phyloP scores from a whole-genome alignment of 2,329 filamentous ascomycete genomes.

The Verticillium klebahnii region DNA sequence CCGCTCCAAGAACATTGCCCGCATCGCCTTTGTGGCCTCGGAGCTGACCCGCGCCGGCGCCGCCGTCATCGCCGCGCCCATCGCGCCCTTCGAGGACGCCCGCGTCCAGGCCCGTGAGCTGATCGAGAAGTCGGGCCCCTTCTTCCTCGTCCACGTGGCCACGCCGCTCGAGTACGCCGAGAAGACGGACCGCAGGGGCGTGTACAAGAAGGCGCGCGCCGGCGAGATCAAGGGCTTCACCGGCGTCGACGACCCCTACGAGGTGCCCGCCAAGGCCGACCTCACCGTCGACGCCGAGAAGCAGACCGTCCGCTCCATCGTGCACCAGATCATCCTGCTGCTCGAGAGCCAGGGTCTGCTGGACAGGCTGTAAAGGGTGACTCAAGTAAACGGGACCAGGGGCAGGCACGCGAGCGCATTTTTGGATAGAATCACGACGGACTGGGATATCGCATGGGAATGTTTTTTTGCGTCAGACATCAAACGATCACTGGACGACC shows the following conservation, averaged over 20 bases:
- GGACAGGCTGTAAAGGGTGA: conserved; percentile 53
- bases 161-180: conserved; percentile 90
- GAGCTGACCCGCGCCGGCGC: conserved; percentile 91
- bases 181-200: conserved; percentile 88
- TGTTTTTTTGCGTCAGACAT: background rate
- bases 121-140: conserved; percentile 82
- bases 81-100: conserved; percentile 83
- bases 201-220: conserved; percentile 77
- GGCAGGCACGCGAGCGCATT: background rate
- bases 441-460: background rate
- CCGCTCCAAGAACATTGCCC: conserved; percentile 89
- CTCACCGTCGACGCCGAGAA: conserved; percentile 80
- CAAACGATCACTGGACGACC: background rate
- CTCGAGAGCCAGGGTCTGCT: conserved; percentile 86
- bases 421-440: background rate
- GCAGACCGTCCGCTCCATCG: conserved; percentile 84
- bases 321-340: conserved; percentile 93
- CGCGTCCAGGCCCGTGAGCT: conserved; percentile 76
- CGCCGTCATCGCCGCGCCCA: conserved; percentile 93
- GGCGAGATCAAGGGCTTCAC: conserved; percentile 98
- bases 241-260: conserved; percentile 95
- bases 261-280: conserved; percentile 75
- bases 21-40: conserved; percentile 92
- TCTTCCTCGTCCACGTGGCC: conserved; percentile 93
- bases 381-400: background rate